These are phyloP conservation scores for Sclerotinia borealis DNA, from an alignment of 2,329 filamentous ascomycete genomes.

Conservation along the genomic window DNA sequence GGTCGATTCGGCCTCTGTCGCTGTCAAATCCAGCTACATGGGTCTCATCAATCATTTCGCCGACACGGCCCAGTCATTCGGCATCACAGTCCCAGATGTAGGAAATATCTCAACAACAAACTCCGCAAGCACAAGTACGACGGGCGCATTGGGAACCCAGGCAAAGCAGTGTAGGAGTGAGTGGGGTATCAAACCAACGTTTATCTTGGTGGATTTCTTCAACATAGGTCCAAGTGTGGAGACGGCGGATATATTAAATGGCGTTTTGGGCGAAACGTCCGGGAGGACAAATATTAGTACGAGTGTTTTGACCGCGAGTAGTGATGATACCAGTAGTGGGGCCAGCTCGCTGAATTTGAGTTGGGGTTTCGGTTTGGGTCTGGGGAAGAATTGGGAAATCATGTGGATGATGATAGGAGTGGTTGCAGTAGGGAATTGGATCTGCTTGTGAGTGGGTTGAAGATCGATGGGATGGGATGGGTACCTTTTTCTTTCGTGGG, in stretches of 20 bases:
- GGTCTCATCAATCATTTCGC: conserved; percentile 79
- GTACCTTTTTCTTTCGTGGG: not conserved
- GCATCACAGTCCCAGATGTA: conserved; percentile 56
- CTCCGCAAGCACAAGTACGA: conserved; percentile 39
- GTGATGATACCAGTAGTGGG: not conserved
- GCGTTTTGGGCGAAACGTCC: conserved; percentile 33
- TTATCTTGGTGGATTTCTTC: conserved; percentile 76
- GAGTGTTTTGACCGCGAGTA: conserved; percentile 17
- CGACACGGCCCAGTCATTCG: conserved; percentile 48
- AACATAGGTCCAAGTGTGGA: conserved; percentile 64
- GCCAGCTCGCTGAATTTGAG: conserved; percentile 8
- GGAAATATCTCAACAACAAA: conserved; percentile 59
- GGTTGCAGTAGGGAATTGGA: not conserved
- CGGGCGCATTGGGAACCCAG: conserved; percentile 50
- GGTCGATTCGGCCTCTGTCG: conserved; percentile 44
- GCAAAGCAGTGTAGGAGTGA: conserved; percentile 47
- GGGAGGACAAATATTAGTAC: conserved; percentile 26
- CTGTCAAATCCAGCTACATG: conserved; percentile 53
- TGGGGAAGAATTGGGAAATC: not conserved
- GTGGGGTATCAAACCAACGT: conserved; percentile 62
- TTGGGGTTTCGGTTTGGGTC: not conserved
- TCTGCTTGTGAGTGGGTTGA: not conserved
- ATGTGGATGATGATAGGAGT: conserved; percentile 4
- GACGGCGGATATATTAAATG: conserved; percentile 64
- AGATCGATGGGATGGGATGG: not conserved